These are phyloP conservation scores for Micractinium sp. DNA, from an alignment of 139 green algal species.

Conservation along the genomic window DNA sequence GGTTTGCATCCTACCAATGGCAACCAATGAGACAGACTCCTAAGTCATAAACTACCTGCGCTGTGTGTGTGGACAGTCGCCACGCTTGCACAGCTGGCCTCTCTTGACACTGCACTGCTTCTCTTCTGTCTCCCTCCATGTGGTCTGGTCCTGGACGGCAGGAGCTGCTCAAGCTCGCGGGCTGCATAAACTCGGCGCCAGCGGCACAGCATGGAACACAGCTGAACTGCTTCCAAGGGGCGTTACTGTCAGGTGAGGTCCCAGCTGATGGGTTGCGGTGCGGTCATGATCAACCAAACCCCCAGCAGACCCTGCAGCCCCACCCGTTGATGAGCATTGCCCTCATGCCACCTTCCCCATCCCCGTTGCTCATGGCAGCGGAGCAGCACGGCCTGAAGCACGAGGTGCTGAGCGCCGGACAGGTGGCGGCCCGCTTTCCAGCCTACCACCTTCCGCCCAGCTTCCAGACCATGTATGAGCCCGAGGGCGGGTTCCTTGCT, in stretches of 20 bases:
- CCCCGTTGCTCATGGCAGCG: not conserved
- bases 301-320: not conserved
- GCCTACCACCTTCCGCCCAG: slow-evolving; percentile 49
- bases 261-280: not conserved
- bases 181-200: slow-evolving; percentile 37
- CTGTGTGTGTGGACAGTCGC: not conserved
- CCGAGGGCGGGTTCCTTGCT: slow-evolving; percentile 68
- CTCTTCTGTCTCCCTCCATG: not conserved
- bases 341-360: no score
- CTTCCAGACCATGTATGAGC: slow-evolving; percentile 64
- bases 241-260: slow-evolving; percentile 27
- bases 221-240: slow-evolving; percentile 45
- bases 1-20: not conserved
- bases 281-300: not conserved
- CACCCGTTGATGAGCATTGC: not conserved
- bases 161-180: slow-evolving; percentile 49
- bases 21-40: no score
- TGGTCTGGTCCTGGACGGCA: not conserved
- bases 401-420: slow-evolving; percentile 58
- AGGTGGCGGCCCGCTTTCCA: slow-evolving; percentile 65
- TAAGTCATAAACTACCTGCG: not conserved
- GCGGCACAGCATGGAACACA: not conserved
- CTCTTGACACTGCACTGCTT: no score
- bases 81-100: not conserved
- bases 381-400: slow-evolving; percentile 56